These are phyloP conservation scores for Carallia brachiata DNA, from an alignment of 345 rosid species.

Conservation along the genomic window DNA sequence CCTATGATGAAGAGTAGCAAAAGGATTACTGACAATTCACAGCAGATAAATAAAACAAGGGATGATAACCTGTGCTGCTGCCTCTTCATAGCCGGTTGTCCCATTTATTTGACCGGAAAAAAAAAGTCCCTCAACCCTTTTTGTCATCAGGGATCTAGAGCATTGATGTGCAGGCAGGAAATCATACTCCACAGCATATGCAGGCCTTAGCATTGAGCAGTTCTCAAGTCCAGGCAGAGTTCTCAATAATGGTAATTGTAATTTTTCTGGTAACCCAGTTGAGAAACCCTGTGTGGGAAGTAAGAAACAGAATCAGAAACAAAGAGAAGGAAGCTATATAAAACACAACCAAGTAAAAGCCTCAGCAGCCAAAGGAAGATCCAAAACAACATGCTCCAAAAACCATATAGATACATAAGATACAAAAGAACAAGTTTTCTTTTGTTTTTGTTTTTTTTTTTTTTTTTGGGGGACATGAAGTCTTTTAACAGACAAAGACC, in stretches of 20 bases:
- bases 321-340: background rate
- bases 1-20: background rate
- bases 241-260: conserved; percentile 94
- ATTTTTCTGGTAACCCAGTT: conserved; percentile 91
- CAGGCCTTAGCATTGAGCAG: conserved; percentile 95
- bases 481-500: no score
- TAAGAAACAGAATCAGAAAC: conserved; percentile 4
- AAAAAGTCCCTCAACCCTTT: conserved; percentile 87
- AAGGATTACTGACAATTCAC: background rate
- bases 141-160: conserved; percentile 92
- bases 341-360: no score
- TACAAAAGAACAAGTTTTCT: no score
- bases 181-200: conserved; percentile 98
- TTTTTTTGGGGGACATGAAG: no score
- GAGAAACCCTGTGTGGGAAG: conserved; percentile 75
- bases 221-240: conserved; percentile 97
- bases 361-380: no score
- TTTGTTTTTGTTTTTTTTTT: no score
- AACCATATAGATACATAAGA: no score
- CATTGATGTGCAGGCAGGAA: conserved; percentile 95
- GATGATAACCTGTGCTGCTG: conserved; percentile 89
- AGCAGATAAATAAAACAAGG: conserved; percentile 11
- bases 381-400: no score
- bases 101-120: conserved; percentile 99
- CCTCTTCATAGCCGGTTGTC: conserved; percentile 98